Evolutionary conservation across 2,329 filamentous ascomycete genomes (phyloP), one percentile per base, ranked within the genome.

Genomic region (Chrysoporthe puriensis): DNA sequence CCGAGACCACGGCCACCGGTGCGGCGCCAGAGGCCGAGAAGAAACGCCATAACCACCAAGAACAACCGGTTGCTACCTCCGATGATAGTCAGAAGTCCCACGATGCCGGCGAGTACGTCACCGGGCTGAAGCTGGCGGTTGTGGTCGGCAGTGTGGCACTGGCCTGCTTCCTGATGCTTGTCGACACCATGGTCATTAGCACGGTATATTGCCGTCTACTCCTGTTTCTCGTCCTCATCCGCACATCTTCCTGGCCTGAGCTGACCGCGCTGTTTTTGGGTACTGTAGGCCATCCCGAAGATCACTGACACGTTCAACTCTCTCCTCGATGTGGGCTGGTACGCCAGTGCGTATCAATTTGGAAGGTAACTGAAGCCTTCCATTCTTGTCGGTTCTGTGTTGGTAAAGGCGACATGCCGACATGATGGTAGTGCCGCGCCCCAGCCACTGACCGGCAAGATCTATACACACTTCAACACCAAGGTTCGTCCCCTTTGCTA

Each of bases 401-500:
- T 26, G 26, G 26, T 26, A 26, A 26, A 26, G 26, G 26, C 26
- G 26, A 26, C 26, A 26, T 26, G 26, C 26, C 26, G 26, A 26
- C 26, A 26, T 26, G 26, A 26, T 14, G 62, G 52, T 63, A 86
- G 83, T 67, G 79, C 82, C 56, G 79, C 83, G 14, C 73, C 86
- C 2, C 84, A 86, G 65, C 84, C 84, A 1, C 76, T 87, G 18
- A 80, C 82, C 0, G 86, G 85, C 1, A 86, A 83, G 71, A 66
- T 87, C 0, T 88, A 86, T 69, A 80, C 74, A 2, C 74, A 80
- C 40, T 80, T 82, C 60, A 77, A 70, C 32, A 71, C 74, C 14
- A 78, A 79, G 73, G 77, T 77, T 32, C 2, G 66, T 65, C 8
- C 14, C 42, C 9, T 13, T 40, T 58, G 14, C 40, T 26, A 9